phyloP scores from a whole-genome alignment of 306 rosid genomes.

The Gillenia trifoliata region DNA sequence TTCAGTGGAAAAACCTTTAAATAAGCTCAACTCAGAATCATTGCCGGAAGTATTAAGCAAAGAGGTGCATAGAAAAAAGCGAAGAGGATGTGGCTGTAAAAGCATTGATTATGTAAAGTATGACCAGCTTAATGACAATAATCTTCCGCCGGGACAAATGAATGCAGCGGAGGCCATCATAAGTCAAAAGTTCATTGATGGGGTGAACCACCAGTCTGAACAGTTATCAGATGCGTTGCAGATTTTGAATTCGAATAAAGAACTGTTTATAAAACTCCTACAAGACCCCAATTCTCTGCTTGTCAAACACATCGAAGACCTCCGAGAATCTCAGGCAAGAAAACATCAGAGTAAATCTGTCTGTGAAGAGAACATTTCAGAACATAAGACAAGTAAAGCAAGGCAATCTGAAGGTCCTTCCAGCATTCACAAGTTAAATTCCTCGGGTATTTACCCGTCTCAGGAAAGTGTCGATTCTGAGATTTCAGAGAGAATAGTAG shows the following conservation, averaged over 20 bases:
- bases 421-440: not conserved
- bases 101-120: constrained; percentile 29
- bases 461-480: constrained; percentile 20
- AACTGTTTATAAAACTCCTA: constrained; percentile 55
- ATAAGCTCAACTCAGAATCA: constrained; percentile 21
- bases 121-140: constrained; percentile 26
- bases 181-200: constrained; percentile 38
- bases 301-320: constrained; percentile 53
- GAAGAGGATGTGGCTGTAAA: constrained; percentile 45
- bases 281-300: constrained; percentile 70
- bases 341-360: constrained; percentile 23
- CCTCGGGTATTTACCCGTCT: constrained; percentile 22
- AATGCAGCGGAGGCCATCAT: constrained; percentile 42
- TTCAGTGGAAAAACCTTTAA: constrained; percentile 15
- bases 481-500: constrained; percentile 37
- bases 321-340: constrained; percentile 35
- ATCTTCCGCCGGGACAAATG: constrained; percentile 19
- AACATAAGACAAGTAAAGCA: constrained; percentile 17
- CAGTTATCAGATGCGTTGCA: constrained; percentile 63
- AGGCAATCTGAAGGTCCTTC: constrained; percentile 32
- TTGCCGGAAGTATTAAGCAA: constrained; percentile 17
- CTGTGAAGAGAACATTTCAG: constrained; percentile 20
- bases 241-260: constrained; percentile 66
- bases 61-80: constrained; percentile 34
- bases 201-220: constrained; percentile 43